phyloP scores from a whole-genome alignment of 305 asterid species.

The Fraxinus ornus region DNA sequence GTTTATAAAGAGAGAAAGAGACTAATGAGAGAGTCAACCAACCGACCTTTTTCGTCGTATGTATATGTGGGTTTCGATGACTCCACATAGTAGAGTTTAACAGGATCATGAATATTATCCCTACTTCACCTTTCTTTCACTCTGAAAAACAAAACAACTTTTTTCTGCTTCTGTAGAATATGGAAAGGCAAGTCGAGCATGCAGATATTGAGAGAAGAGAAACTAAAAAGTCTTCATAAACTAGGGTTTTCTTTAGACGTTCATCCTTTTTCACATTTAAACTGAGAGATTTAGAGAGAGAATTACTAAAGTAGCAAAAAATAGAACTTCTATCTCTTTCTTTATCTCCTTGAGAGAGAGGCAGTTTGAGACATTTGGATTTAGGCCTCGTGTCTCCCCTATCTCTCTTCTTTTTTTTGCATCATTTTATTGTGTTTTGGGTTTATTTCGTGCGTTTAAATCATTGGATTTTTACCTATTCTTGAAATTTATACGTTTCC shows the following conservation, averaged over 20 bases:
- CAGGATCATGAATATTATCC: not conserved
- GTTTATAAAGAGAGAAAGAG: not conserved
- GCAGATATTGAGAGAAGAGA: constrained; percentile 47
- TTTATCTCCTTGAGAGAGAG: constrained; percentile 35
- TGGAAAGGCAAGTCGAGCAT: constrained; percentile 50
- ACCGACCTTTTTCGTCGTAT: not conserved
- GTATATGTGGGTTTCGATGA: constrained; percentile 3
- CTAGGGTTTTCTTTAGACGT: constrained; percentile 43
- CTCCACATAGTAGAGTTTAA: not conserved
- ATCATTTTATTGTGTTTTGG: not conserved
- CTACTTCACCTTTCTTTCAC: not conserved
- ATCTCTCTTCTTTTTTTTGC: constrained; percentile 45
- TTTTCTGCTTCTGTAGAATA: constrained; percentile 25
- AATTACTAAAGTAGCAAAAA: not conserved
- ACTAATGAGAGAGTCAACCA: not conserved
- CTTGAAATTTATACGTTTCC: not conserved
- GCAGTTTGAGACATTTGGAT: constrained; percentile 77
- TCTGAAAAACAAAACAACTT: constrained; percentile 2
- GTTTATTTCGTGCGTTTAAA: not conserved
- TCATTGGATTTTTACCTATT: not conserved
- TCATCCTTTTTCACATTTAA: constrained; percentile 10
- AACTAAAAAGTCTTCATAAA: constrained; percentile 11
- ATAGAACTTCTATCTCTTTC: constrained; percentile 36
- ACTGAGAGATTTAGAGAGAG: constrained; percentile 23
- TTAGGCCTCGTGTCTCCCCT: constrained; percentile 66